Base-by-base conservation (phyloP, 352 stramenopile genomes). In the Elongisporangium prolatum region DNA sequence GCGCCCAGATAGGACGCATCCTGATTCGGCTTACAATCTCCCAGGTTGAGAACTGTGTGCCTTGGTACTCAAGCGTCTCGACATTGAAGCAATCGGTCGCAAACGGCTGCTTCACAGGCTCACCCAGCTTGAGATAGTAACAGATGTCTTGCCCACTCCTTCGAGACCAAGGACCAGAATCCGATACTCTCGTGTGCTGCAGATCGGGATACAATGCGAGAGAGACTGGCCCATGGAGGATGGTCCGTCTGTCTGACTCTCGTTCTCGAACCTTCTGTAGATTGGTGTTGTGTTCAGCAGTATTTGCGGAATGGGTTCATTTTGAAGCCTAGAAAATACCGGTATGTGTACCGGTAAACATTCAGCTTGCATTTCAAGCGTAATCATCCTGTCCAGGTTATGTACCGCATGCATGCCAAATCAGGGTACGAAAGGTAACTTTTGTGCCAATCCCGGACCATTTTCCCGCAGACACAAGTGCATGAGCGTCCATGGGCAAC, bases 11-110 rank as follows among this genome's bases (percentile, higher is more conserved):
- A 1, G 34, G 10, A 9, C 34, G 9, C 34, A 44, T 44, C 34
- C 17, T 44, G 6, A 13, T 16, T 0, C 34, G 34, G 2, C 34
- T 13, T 13, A 11, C 9, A 13, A 40, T 40, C 1, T 40, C 28
- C 28, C 28, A 40, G 28, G 8, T 9, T 9, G 14, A 5, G 9
- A 40, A 40, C 8, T 8, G 4, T 2, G 9, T 13, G 28, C 28
- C 14, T 13, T 44, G 1, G 11, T 17, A 4, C 34, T 64, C 56
- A 59, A 44, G 9, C 11, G 34, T 44, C 34, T 44, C 34, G 34
- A 44, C 34, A 11, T 17, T 17, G 34, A 44, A 44, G 0, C 84
- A 77, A 44, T 94, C 83, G 3, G 85, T 96, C 18, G 80, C 68
- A 22, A 90, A 75, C 44, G 80, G 89, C 14, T 69, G 34, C 11